A percentile compares a stretch with the other conserved stretches of the same genome.
These are phyloP conservation scores for Jacaranda copaia DNA, from an alignment of 257 asterid genomes.

Conservation along the genomic window DNA sequence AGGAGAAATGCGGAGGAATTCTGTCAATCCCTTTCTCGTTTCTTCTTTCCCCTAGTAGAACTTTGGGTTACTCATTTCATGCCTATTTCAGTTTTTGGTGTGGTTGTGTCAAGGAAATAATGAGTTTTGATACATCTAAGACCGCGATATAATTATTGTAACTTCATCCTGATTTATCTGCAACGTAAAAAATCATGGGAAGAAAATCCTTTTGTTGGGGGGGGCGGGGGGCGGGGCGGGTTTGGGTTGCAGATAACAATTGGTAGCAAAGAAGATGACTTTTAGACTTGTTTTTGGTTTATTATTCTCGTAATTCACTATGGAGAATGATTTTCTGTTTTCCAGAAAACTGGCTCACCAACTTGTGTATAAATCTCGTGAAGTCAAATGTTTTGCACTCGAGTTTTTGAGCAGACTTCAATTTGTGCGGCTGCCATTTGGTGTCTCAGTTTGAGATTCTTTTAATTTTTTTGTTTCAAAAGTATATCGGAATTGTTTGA, in stretches of 20 bases:
- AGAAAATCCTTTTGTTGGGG: too few relatives aligned
- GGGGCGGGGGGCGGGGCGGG: too few relatives aligned
- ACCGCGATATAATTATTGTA: background rate
- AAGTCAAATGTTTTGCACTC: background rate
- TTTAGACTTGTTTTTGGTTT: too few relatives aligned
- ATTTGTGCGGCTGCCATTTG: background rate
- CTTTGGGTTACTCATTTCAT: background rate
- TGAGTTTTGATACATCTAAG: background rate
- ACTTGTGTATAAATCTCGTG: too few relatives aligned
- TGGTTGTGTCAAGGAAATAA: conserved; percentile 5
- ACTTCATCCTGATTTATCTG: too few relatives aligned
- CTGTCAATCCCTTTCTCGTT: background rate
- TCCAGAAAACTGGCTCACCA: too few relatives aligned
- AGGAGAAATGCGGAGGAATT: conserved; percentile 13
- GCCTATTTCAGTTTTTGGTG: background rate
- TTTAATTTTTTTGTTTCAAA: background rate
- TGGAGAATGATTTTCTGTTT: too few relatives aligned
- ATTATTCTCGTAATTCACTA: too few relatives aligned
- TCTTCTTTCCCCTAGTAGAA: conserved; percentile 14
- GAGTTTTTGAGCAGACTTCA: background rate
- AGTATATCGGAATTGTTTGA: too few relatives aligned
- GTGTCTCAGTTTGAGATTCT: background rate
- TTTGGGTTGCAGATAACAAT: too few relatives aligned
- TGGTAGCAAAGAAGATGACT: too few relatives aligned
- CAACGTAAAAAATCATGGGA: too few relatives aligned